A percentile compares a stretch with the other conserved stretches of the same genome.
These are phyloP conservation scores for Botryobasidium botryosum DNA, from an alignment of 768 basidiomycete species.

Conservation along the genomic window DNA sequence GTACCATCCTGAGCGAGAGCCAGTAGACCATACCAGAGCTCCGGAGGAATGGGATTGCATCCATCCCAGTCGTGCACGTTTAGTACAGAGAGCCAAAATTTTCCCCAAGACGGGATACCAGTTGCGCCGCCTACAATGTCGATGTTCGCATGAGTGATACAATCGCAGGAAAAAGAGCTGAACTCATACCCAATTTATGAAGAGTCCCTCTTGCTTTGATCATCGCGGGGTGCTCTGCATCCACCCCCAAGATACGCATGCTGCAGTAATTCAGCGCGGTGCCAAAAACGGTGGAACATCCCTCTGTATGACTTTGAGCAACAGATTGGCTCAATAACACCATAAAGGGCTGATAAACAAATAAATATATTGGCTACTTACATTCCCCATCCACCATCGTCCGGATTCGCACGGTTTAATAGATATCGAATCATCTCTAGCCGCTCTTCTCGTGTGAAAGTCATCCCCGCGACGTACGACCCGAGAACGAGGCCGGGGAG, in stretches of 20 bases:
- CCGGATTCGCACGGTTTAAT: constrained; percentile 57
- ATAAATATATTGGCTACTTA: constrained; percentile 29
- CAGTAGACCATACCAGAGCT: constrained; percentile 69
- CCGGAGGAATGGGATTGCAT: constrained; percentile 77
- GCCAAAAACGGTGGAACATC: constrained; percentile 83
- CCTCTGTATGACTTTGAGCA: constrained; percentile 67
- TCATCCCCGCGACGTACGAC: constrained; percentile 72
- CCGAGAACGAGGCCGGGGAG: constrained; percentile 85
- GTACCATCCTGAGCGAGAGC: no score
- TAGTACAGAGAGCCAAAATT: constrained; percentile 85
- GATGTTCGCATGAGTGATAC: no score
- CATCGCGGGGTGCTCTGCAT: constrained; percentile 69
- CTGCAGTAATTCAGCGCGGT: constrained; percentile 85
- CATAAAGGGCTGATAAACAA: constrained; percentile 3
- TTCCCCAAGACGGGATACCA: constrained; percentile 80
- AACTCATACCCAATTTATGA: constrained; percentile 51
- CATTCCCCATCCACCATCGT: constrained; percentile 97
- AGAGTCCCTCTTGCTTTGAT: constrained; percentile 65
- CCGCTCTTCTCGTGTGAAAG: constrained; percentile 63
- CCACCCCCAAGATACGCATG: constrained; percentile 70
- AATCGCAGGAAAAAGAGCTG: no score
- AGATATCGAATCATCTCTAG: constrained; percentile 86
- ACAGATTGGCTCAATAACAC: no score
- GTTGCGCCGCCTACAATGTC: constrained; percentile 48
- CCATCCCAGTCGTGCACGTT: constrained; percentile 97